Base-by-base conservation (phyloP, 2,329 filamentous ascomycete genomes). In the Zymoseptoria crescenta region DNA sequence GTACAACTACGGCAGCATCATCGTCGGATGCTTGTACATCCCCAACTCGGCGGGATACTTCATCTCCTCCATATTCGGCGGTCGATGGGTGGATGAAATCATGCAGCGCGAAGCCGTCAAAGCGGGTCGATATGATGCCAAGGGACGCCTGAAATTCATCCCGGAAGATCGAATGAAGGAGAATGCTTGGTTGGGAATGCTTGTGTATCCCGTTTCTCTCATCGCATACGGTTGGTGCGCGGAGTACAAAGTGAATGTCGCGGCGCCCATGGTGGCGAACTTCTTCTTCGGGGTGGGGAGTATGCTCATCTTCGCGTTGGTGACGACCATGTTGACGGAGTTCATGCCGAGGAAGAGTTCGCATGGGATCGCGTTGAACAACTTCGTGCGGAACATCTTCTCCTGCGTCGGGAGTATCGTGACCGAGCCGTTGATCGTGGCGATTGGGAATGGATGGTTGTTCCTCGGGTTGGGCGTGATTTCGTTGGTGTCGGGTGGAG, bases 81-180 rank as follows among this genome's bases (percentile, higher is more conserved):
- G 89, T 0, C 79, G 78, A 49, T 94, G 89, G 90, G 87, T 89
- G 66, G 90, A 95, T 71, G 75, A 74, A 19, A 93, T 94, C 73
- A 94, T 94, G 90, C 79, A 83, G 30, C 82, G 87, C 20, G 87
- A 90, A 72, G 90, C 90, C 0, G 77, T 76, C n/a, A 85, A 71
- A 41, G 88, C 87, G 0, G 83, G 83, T 10, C 79, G 88, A 24
- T 87, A 86, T 67, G 87, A 90, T 65, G 81, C 80, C 41, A 74
- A 82, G 45, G 89, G 88, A 13, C 81, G 80, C 59, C 76, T 90
- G 20, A 75, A 89, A 8, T 87, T 84, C 68, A 77, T 84, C 1
- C 90, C 90, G 0, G 90, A 94, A 74, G 90, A 95, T 72, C 82
- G 90, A 10, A 89, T 94, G 83, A 80, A 86, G 50, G 87, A 93